Evolutionary conservation across 306 rosid species (phyloP).

Genomic region (Datisca glomerata): DNA sequence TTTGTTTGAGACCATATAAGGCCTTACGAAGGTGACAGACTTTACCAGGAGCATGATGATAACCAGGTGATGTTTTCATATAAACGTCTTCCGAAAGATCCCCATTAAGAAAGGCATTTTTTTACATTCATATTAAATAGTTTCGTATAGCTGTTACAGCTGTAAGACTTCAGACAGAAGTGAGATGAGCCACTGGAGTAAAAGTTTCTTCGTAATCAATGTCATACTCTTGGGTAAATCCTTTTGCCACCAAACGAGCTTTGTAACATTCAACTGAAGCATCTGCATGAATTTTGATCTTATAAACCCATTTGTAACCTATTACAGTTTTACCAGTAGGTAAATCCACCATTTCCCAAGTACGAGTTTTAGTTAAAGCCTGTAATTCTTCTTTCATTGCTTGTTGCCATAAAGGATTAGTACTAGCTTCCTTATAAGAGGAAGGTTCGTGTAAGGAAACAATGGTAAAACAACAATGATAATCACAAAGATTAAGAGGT

Average conservation of each 20-base stretch:
- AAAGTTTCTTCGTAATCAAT: constrained; percentile 5
- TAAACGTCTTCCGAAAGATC: neutral
- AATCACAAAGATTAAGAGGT: neutral
- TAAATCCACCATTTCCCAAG: neutral
- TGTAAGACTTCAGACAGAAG: neutral
- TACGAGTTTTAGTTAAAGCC: neutral
- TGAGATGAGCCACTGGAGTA: neutral
- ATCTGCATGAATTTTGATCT: neutral
- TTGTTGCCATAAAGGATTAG: neutral
- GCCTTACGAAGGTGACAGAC: neutral
- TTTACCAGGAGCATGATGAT: neutral
- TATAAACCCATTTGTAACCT: neutral
- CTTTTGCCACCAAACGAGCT: neutral
- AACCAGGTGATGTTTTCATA: neutral
- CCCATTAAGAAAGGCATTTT: constrained; percentile 1
- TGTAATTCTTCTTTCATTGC: neutral
- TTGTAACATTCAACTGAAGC: neutral
- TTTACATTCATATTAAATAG: constrained; percentile 1
- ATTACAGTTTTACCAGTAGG: neutral
- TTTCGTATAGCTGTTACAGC: neutral
- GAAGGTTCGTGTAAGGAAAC: neutral
- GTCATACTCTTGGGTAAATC: neutral
- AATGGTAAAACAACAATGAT: neutral
- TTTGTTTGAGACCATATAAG: neutral
- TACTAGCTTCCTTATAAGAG: neutral